Conservation (phyloP, 805 yeast genomes). For the Candida hispaniensis region DNA sequence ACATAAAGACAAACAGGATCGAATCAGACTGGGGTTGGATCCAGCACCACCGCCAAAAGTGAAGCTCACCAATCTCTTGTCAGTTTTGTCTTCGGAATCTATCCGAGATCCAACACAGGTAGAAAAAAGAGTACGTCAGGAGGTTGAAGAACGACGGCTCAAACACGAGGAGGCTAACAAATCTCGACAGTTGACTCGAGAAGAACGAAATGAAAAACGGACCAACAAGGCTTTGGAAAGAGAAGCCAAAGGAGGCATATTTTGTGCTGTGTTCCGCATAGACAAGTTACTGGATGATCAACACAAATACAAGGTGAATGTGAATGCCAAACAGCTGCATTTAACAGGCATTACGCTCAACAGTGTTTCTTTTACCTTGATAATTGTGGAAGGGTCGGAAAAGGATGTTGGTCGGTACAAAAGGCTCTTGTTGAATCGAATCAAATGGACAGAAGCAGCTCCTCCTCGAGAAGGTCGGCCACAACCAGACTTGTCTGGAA, state of each 20-base stretch:
- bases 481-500: conserved; percentile 27
- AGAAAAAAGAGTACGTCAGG: conserved; percentile 58
- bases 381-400: conserved; percentile 67
- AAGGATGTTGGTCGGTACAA: conserved; percentile 53
- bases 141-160: conserved; percentile 50
- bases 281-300: conserved; percentile 48
- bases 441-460: conserved; percentile 55
- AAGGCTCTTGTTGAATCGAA: conserved; percentile 48
- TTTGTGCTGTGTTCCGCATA: conserved; percentile 49
- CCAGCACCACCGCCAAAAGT: conserved; percentile 88
- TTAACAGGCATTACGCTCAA: conserved; percentile 46
- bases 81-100: conserved; percentile 73
- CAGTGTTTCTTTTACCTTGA: conserved; percentile 36
- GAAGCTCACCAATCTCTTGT: conserved; percentile 73
- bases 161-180: conserved; percentile 53
- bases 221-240: conserved; percentile 34
- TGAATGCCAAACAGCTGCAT: conserved; percentile 63
- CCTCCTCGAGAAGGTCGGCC: conserved; percentile 24
- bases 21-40: conserved; percentile 67
- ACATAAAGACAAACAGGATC: conserved; percentile 63
- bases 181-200: conserved; percentile 49
- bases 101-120: conserved; percentile 81
- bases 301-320: conserved; percentile 63
- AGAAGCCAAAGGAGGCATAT: conserved; percentile 43
- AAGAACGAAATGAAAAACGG: conserved; percentile 44